These are phyloP conservation scores for Phlebiopsis gigantea DNA, from an alignment of 768 basidiomycete species.

Conservation along the genomic window DNA sequence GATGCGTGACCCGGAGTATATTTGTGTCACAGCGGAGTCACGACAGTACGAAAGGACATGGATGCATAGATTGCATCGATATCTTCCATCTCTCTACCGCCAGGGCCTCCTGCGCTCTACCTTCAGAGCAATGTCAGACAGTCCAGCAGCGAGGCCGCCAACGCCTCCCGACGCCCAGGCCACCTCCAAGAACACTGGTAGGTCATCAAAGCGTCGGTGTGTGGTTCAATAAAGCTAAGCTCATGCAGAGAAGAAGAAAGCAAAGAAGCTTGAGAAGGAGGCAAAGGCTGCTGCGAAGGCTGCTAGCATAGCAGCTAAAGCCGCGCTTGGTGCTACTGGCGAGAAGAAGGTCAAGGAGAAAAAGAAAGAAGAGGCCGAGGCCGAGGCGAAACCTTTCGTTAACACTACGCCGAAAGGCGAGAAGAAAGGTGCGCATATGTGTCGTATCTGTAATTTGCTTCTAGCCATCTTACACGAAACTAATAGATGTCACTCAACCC, in stretches of 20 bases:
- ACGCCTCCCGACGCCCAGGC: constrained; percentile 11
- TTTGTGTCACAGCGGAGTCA: not conserved
- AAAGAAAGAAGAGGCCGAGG: constrained; percentile 64
- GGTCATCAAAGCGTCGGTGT: constrained; percentile 11
- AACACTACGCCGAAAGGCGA: constrained; percentile 87
- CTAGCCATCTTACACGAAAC: no score
- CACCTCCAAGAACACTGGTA: constrained; percentile 38
- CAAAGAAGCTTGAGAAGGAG: constrained; percentile 77
- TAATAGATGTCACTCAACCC: constrained; percentile 71
- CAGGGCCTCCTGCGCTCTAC: not conserved
- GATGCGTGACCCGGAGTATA: not conserved
- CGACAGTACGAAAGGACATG: constrained; percentile 1
- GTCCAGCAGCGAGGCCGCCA: constrained; percentile 6
- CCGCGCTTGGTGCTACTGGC: constrained; percentile 14
- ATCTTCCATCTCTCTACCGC: constrained; percentile 16
- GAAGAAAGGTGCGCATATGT: constrained; percentile 72
- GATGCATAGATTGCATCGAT: constrained; percentile 22
- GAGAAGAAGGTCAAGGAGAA: constrained; percentile 80
- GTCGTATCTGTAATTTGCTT: not conserved
- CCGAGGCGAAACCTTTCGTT: constrained; percentile 70
- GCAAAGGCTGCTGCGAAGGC: constrained; percentile 69
- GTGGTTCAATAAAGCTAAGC: constrained; percentile 29
- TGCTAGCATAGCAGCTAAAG: constrained; percentile 15
- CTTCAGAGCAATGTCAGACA: constrained; percentile 18
- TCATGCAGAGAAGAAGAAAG: constrained; percentile 67